phyloP scores from a whole-genome alignment of 306 rosid genomes.

The Gillenia trifoliata region DNA sequence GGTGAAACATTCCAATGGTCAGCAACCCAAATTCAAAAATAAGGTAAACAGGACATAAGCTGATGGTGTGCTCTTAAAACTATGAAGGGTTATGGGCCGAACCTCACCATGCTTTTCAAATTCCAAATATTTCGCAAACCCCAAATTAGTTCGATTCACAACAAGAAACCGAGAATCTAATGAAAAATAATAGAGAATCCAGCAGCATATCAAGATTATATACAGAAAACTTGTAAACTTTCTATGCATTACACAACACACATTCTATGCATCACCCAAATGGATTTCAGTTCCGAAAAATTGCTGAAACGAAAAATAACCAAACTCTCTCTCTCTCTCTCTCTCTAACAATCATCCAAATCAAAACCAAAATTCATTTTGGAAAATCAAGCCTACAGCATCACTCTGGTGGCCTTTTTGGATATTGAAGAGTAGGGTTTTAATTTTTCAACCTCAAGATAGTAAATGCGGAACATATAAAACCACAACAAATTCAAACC shows the following conservation, averaged over 20 bases:
- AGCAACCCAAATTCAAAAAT: neutral
- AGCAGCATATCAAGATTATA: neutral
- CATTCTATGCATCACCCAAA: neutral
- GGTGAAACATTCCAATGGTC: neutral
- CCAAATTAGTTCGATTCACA: neutral
- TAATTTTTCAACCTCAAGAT: neutral
- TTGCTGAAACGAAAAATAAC: neutral
- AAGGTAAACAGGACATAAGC: neutral
- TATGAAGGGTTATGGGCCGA: neutral
- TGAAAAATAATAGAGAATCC: neutral
- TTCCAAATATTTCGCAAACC: neutral
- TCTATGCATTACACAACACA: too few relatives aligned
- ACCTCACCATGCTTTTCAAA: neutral
- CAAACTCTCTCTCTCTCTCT: neutral
- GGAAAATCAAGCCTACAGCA: neutral
- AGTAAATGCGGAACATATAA: neutral
- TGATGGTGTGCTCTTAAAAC: neutral
- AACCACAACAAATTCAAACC: neutral
- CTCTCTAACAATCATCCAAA: neutral
- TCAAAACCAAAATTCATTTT: neutral
- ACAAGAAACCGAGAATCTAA: neutral
- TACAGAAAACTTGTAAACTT: too few relatives aligned
- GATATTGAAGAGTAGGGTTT: neutral
- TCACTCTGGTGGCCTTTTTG: neutral
- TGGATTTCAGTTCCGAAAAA: neutral